These are phyloP conservation scores for Alisma plantagoaquatica DNA, from an alignment of 106 monocot species.

Conservation along the genomic window DNA sequence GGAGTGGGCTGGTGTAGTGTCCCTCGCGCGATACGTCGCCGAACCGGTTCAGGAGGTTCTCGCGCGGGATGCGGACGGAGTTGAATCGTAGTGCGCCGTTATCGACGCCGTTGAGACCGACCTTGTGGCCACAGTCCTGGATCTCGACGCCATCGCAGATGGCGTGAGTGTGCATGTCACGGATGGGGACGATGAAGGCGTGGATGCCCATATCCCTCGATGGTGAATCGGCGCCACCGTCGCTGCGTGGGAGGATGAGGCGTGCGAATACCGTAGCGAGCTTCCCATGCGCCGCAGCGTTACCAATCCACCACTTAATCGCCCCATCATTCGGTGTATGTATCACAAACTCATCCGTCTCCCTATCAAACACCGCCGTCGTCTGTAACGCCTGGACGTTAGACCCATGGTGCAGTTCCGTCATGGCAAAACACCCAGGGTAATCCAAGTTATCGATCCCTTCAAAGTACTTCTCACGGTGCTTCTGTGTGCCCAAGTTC, in stretches of 20 bases:
- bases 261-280: conserved; percentile 89
- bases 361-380: conserved; percentile 88
- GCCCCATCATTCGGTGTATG: conserved; percentile 95
- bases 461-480: conserved; percentile 81
- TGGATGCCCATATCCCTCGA: conserved; percentile 98
- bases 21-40: conserved; percentile 86
- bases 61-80: conserved; percentile 74
- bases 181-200: conserved; percentile 91
- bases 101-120: conserved; percentile 94
- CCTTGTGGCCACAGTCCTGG: conserved; percentile 91
- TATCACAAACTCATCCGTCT: conserved; percentile 81
- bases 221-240: no score
- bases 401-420: conserved; percentile 96
- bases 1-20: conserved; percentile 61
- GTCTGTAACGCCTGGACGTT: conserved; percentile 96
- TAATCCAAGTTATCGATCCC: conserved; percentile 83
- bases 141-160: conserved; percentile 80
- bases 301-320: conserved; percentile 99
- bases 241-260: conserved; percentile 57
- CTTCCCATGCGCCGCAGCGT: conserved; percentile 92
- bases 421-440: conserved; percentile 98
- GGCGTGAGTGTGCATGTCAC: conserved; percentile 63
- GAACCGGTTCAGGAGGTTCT: conserved; percentile 85
- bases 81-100: conserved; percentile 81
- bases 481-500: conserved; percentile 90